A percentile compares a stretch with the other conserved stretches of the same genome.
These are phyloP conservation scores for Physcomitrium patens DNA, from an alignment of 225 moss, liverwort and hornwort species.

Conservation along the genomic window DNA sequence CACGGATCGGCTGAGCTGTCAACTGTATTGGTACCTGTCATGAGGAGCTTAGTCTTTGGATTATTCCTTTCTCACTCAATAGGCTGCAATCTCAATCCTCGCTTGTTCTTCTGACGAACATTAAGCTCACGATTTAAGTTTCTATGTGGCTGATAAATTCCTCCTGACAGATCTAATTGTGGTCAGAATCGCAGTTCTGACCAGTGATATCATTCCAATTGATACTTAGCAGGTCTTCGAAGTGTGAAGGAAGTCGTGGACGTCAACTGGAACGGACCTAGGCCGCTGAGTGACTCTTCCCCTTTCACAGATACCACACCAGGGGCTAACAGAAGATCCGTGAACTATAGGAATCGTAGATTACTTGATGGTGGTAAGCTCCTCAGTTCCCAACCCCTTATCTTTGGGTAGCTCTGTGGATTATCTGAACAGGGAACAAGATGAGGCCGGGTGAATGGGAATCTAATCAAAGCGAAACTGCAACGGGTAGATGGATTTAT, in stretches of 20 bases:
- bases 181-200: background rate
- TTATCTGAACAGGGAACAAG: conserved; percentile 60
- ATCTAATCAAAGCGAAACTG: conserved; percentile 33
- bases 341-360: conserved; percentile 58
- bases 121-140: background rate
- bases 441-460: conserved; percentile 47
- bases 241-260: conserved; percentile 9
- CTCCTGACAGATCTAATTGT: background rate
- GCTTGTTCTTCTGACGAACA: background rate
- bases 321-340: conserved; percentile 40
- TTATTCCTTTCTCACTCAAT: no score
- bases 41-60: no score
- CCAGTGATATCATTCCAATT: background rate
- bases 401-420: conserved; percentile 38
- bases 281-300: background rate
- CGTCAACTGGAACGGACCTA: conserved; percentile 28
- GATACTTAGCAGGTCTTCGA: conserved; percentile 24
- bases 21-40: no score
- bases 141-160: background rate
- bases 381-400: conserved; percentile 14
- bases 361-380: conserved; percentile 58
- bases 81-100: no score
- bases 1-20: no score
- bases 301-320: conserved; percentile 17
- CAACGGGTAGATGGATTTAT: conserved; percentile 63